Evolutionary conservation across 75 land plant genomes (phyloP), one percentile per base, ranked within the genome.

Genomic region (Selaginella tamariscina): DNA sequence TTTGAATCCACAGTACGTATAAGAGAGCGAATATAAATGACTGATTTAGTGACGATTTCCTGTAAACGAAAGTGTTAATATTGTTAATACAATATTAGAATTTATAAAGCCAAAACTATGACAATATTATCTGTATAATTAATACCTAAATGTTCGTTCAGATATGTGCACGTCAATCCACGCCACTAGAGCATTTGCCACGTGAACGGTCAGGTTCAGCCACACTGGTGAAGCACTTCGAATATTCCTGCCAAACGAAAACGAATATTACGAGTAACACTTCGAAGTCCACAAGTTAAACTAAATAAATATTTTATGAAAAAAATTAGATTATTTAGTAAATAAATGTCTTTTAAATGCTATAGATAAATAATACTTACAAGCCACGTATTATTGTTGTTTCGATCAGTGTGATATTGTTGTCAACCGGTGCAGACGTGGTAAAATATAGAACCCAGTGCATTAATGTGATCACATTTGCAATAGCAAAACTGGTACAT

Each of bases 401-500:
- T 31, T 22, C 24, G 8, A 64, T 30, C 24, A 24, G 56, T 65
- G 32, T 29, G n/a, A n/a, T n/a, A n/a, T n/a, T n/a, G 24, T 15
- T 0, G 22, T 76, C 79, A 1, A 77, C 62, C 32, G 78, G 65
- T 23, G 60, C 32, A 27, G 60, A 18, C 0, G 71, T 77, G 33
- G 39, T 55, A 44, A 68, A 31, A 21, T 68, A 30, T 32, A 77
- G 33, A 9, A 29, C 65, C 79, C 79, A 74, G 33, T 68, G 68
- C 79, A 77, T 20, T 24, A 77, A 32, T 39, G 78, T 77, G 54
- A 76, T 28, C 39, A 63, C 32, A 75, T 75, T 77, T 56, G 79
- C 71, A 39, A 77, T 74, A 31, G 33, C 11, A 31, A 77, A 77
- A 59, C 78, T 75, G n/a, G 78, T 71, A 75, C 79, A 77, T 28